Evolutionary conservation across 495 filamentous ascomycete genomes (phyloP).

Genomic region (Penicillium silybi): DNA sequence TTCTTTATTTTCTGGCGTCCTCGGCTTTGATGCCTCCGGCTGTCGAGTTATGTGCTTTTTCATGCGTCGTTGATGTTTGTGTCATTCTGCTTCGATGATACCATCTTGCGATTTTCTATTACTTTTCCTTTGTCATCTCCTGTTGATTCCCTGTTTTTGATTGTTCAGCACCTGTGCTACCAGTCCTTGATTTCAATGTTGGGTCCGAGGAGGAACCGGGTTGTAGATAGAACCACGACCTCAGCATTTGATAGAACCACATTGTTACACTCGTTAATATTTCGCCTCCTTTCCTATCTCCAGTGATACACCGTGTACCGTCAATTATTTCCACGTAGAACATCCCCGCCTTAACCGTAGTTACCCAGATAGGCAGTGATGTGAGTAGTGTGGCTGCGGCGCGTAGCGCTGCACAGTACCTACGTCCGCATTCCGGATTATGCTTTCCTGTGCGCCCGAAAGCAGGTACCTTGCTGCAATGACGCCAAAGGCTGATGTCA

Average conservation of each 20-base stretch:
- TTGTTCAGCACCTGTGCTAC: not conserved
- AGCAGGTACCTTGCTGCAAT: not conserved
- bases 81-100: conserved; percentile 41
- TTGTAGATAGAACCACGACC: not conserved
- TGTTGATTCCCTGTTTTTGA: not conserved
- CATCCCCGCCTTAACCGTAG: not conserved
- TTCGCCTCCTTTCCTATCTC: not conserved
- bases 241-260: conserved; percentile 5
- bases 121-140: conserved; percentile 1
- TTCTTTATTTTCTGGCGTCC: conserved; percentile 16
- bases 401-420: conserved; percentile 2
- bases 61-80: conserved; percentile 22
- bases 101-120: conserved; percentile 37
- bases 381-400: conserved; percentile 1
- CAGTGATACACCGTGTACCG: not conserved
- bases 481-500: conserved; percentile 17
- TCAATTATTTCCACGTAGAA: conserved; percentile 13
- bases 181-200: not conserved
- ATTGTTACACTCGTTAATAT: conserved; percentile 1
- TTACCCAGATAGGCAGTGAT: conserved; percentile 5
- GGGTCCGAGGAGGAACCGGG: conserved; percentile 3
- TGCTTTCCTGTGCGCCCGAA: not conserved
- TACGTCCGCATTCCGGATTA: not conserved
- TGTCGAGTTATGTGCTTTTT: conserved; percentile 5
- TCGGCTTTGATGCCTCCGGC: conserved; percentile 14